phyloP scores from a whole-genome alignment of 2,329 filamentous ascomycete genomes.

The Mycosphaerella sp. region DNA sequence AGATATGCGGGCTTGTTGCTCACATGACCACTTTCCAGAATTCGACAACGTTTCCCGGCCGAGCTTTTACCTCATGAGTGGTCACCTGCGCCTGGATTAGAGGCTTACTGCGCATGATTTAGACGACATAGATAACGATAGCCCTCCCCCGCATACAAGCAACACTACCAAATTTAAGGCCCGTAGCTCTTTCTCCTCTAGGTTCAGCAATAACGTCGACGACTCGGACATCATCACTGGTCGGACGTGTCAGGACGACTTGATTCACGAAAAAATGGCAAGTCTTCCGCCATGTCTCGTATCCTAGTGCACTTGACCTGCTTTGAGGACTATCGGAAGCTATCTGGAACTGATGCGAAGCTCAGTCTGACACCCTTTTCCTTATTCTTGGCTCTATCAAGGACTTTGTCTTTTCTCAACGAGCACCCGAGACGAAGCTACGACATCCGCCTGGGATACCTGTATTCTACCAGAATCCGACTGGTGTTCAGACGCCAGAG shows the following conservation, averaged over 20 bases:
- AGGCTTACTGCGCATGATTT: constrained; percentile 1
- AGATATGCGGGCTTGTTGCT: not conserved
- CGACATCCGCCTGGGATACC: constrained; percentile 14
- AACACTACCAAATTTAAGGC: not conserved
- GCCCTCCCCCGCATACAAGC: not conserved
- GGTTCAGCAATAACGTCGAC: not conserved
- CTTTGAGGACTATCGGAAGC: not conserved
- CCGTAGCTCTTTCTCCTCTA: not conserved
- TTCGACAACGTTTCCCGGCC: constrained; percentile 6
- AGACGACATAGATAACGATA: constrained; percentile 3
- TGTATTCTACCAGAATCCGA: not conserved
- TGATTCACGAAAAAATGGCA: constrained; percentile 2
- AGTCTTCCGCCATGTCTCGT: not conserved
- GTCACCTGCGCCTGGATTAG: not conserved
- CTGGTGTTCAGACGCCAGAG: not conserved
- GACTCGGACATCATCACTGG: not conserved
- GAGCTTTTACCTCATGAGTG: not conserved
- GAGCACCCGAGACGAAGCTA: constrained; percentile 17
- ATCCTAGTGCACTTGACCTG: not conserved
- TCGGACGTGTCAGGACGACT: not conserved
- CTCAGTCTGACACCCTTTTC: constrained; percentile 18
- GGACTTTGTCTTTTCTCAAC: constrained; percentile 21
- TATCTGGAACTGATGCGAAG: not conserved
- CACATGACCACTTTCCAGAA: constrained; percentile 9
- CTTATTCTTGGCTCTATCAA: constrained; percentile 20